These are phyloP conservation scores for Ophiostoma sp. DNA, from an alignment of 2,329 filamentous ascomycete species.

Conservation along the genomic window DNA sequence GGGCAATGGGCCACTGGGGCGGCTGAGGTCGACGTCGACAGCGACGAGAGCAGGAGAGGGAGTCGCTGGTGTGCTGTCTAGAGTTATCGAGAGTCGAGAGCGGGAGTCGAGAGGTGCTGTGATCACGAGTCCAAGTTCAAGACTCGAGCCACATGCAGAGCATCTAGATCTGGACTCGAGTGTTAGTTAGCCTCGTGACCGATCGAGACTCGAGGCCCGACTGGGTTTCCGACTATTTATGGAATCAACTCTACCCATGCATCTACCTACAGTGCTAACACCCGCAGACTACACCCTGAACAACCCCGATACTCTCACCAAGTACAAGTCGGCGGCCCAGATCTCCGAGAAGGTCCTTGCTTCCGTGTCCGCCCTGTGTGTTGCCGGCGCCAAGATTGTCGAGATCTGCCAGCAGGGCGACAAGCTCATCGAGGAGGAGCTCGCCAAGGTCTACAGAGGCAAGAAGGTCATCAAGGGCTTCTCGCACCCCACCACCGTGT, in stretches of 20 bases:
- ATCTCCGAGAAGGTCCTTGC: constrained; percentile 96
- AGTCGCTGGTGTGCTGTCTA: neutral
- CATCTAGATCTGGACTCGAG: neutral
- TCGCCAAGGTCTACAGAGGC: constrained; percentile 93
- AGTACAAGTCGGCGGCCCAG: constrained; percentile 94
- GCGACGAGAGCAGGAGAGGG: neutral
- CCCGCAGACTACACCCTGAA: constrained; percentile 74
- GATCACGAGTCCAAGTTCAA: neutral
- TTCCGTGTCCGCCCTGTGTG: constrained; percentile 67
- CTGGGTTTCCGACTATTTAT: neutral
- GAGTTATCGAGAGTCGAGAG: neutral
- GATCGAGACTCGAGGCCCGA: neutral
- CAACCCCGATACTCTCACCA: constrained; percentile 92
- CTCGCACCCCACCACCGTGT: constrained; percentile 90
- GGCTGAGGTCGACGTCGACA: neutral
- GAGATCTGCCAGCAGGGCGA: constrained; percentile 94
- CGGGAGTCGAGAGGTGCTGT: no score
- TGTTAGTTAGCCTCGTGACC: neutral
- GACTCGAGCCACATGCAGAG: neutral
- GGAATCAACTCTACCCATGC: neutral
- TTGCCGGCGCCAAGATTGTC: constrained; percentile 86
- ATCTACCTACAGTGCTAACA: neutral
- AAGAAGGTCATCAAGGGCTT: constrained; percentile 97
- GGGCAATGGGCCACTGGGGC: neutral
- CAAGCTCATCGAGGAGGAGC: constrained; percentile 87